Evolutionary conservation across 1,284 basidiomycete genomes (phyloP), one percentile per base, ranked within the genome.

Genomic region (Cryptococcus floricola): DNA sequence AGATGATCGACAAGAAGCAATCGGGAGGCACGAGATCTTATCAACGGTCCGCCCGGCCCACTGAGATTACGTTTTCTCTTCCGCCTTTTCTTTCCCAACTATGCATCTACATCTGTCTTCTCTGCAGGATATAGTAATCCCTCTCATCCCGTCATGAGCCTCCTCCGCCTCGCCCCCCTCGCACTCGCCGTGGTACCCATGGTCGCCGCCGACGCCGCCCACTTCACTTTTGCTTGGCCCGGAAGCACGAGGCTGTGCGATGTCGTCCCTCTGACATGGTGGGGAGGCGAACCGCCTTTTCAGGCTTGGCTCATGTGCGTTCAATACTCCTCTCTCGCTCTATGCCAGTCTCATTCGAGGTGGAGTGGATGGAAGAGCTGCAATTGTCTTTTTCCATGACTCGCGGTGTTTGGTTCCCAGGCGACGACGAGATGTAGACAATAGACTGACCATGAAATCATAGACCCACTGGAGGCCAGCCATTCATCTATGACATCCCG

Each of bases 401-500:
- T 10, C 31, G 31, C 5, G 3, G 31, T 34, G 7, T 34, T 34
- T 31, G 31, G 31, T 31, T 34, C 31, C 31, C 31, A 34, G 31
- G 6, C 10, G 10, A 34, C 31, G 7, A 6, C 10, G 31, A 34
- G 41, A 23, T 41, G 44, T 37, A 39, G 2, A 25, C 42, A 10
- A 13, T 48, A 34, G 10, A 34, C 5, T 34, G 31, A 34, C 5
- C 31, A 6, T 34, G 31, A 34, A 2, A 18, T 18, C 8, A 16
- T 31, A 69, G 69, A 23, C 67, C 69, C 6, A 64, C 64, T 4
- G 62, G 55, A 27, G 50, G 47, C 23, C 63, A 62, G 38, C 68
- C 67, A 14, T 65, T 66, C 53, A 57, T 69, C n/a, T 71, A 69
- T 44, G 43, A 61, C 12, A 65, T 71, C 12, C 66, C 69, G 13